Evolutionary conservation across 2,329 filamentous ascomycete species (phyloP).

Genomic region (Trichoderma brevicompactum): DNA sequence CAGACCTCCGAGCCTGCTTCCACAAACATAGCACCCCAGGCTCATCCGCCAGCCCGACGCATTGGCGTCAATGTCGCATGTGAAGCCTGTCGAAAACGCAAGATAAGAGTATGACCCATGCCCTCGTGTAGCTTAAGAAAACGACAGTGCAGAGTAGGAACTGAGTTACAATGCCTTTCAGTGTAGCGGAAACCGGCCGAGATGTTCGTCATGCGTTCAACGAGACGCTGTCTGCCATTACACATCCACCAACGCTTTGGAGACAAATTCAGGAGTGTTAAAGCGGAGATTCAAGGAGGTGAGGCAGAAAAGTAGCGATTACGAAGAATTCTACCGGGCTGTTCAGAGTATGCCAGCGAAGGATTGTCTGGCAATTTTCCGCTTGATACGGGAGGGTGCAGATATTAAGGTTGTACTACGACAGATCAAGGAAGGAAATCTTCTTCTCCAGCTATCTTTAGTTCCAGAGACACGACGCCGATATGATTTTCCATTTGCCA

Average conservation of each 20-base stretch:
- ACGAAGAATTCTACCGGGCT: slow-evolving; percentile 8
- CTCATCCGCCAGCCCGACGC: background rate
- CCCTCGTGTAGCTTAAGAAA: background rate
- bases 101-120: background rate
- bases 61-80: background rate
- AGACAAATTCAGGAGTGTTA: background rate
- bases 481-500: slow-evolving; percentile 43
- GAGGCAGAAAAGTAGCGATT: background rate
- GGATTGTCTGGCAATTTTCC: slow-evolving; percentile 4
- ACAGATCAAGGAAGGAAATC: slow-evolving; percentile 42
- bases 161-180: background rate
- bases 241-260: background rate
- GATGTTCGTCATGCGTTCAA: background rate
- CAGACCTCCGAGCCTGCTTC: background rate
- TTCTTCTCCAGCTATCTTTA: slow-evolving; percentile 42
- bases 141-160: background rate
- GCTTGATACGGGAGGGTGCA: slow-evolving; percentile 15
- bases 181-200: slow-evolving; percentile 20
- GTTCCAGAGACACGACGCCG: slow-evolving; percentile 41
- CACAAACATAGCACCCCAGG: background rate
- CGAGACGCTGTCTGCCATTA: slow-evolving; percentile 7
- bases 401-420: slow-evolving; percentile 40
- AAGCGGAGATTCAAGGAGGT: slow-evolving; percentile 17
- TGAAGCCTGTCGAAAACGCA: slow-evolving; percentile 2
- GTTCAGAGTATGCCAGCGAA: background rate